Base-by-base conservation (phyloP, 176 grass and related monocot genomes). In the Leersia perrieri region DNA sequence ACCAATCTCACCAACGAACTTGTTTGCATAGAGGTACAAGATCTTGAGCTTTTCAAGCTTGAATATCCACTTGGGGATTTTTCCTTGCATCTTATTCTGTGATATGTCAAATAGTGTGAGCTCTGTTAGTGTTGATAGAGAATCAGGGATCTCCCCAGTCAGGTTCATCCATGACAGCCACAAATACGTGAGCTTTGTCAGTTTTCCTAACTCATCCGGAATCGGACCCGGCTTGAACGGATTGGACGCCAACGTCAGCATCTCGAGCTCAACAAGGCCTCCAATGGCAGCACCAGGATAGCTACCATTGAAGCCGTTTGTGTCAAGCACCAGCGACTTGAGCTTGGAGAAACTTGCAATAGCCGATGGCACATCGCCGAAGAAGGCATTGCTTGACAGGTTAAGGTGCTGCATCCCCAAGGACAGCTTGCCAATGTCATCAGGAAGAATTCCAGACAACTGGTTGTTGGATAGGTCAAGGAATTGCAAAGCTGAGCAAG, bases 401-500 rank as follows among this genome's bases (percentile, higher is more conserved):
- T 78, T 51, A 1, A 95, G 62, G 63, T 80, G 69, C 41, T 67
- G 39, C 76, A 95, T 88, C 33, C 23, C 32, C 33, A 9, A 33
- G 89, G 89, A 82, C 47, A 88, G 9, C 0, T 11, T 77, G 45
- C 75, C 4, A 51, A 95, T 70, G 44, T 95, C 74, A 0, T 5
- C 31, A 0, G 93, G 93, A 10, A 95, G 72, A 0, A 28, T 9
- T 18, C 82, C 79, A 10, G 84, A 41, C 58, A 95, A 90, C 0
- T 2, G 18, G 14, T 92, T 95, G 33, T 83, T 35, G 0, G 90
- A 85, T 34, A 95, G 72, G 64, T 90, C 78, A 2, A 95, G 76
- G 74, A 8, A 83, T 30, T n/a, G 26, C 2, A 92, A 40, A 1
- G 60, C 61, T 20, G 82, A 83, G 71, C 93, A 95, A n/a, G n/a